A percentile compares a stretch with the other conserved stretches of the same genome.
Conservation (phyloP, 495 filamentous ascomycete species). For the Xanthoparmelia taractica region DNA sequence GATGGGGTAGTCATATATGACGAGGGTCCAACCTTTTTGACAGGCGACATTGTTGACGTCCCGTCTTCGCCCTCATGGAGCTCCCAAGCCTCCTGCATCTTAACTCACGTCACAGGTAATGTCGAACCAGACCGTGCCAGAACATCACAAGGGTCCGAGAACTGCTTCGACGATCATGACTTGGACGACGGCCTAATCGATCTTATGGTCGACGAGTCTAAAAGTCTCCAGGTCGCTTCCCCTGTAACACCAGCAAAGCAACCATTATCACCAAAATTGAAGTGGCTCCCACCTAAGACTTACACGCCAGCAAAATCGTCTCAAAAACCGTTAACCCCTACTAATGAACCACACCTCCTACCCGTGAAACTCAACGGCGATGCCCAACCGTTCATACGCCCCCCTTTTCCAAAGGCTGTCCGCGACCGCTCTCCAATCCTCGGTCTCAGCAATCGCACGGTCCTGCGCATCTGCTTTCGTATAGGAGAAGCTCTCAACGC, state of each 20-base stretch:
- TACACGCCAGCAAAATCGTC: constrained; percentile 15
- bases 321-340: not conserved
- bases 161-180: constrained; percentile 16
- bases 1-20: not conserved
- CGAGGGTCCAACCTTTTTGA: not conserved
- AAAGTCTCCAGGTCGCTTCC: constrained; percentile 2
- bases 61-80: not conserved
- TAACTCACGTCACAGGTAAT: constrained; percentile 11
- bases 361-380: constrained; percentile 11
- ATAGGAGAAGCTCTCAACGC: constrained; percentile 28
- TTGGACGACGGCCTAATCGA: constrained; percentile 11
- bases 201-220: not conserved
- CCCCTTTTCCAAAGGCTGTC: constrained; percentile 19
- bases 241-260: constrained; percentile 5
- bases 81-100: constrained; percentile 7
- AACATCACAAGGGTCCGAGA: constrained; percentile 5
- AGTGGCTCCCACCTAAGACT: constrained; percentile 18
- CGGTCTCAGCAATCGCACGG: constrained; percentile 16
- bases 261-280: constrained; percentile 7
- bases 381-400: constrained; percentile 22
- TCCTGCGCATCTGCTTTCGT: constrained; percentile 26
- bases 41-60: not conserved
- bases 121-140: not conserved
- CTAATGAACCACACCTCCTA: not conserved
- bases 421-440: constrained; percentile 23